Percentiles rank a stretch among this genome's conserved stretches.
phyloP scores from a whole-genome alignment of 2,329 filamentous ascomycete species.

The Hyphodiscus sp. region DNA sequence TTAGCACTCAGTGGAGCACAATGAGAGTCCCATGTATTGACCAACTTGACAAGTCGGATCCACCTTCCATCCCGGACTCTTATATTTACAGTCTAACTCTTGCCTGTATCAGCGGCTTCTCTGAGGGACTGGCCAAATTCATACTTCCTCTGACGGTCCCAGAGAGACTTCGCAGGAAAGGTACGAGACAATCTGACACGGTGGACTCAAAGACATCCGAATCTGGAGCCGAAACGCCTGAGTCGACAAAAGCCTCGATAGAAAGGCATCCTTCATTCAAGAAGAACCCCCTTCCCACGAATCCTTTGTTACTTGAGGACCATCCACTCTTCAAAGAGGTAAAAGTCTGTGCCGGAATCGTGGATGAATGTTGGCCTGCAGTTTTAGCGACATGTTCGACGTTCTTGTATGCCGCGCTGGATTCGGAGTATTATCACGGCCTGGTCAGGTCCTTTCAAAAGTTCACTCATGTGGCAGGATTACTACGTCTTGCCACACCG shows the following conservation, averaged over 20 bases:
- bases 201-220: constrained; percentile 18
- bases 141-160: constrained; percentile 86
- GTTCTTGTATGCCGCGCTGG: constrained; percentile 84
- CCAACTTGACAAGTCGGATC: constrained; percentile 85
- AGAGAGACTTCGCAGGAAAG: constrained; percentile 52
- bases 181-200: constrained; percentile 16
- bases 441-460: constrained; percentile 91
- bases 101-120: constrained; percentile 82
- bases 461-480: constrained; percentile 87
- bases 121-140: constrained; percentile 88
- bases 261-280: constrained; percentile 63
- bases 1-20: constrained; percentile 87
- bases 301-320: constrained; percentile 70
- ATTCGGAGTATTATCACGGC: constrained; percentile 89
- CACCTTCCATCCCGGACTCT: constrained; percentile 78
- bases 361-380: constrained; percentile 93
- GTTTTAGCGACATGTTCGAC: constrained; percentile 92
- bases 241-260: constrained; percentile 27
- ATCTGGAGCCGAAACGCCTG: constrained; percentile 14
- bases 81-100: constrained; percentile 89
- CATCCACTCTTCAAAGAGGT: constrained; percentile 68
- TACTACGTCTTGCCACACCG: constrained; percentile 77
- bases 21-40: constrained; percentile 86
- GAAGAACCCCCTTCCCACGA: constrained; percentile 72
- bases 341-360: constrained; percentile 70